phyloP scores from a whole-genome alignment of 129 eudicot genomes.

The Solidago caesia region DNA sequence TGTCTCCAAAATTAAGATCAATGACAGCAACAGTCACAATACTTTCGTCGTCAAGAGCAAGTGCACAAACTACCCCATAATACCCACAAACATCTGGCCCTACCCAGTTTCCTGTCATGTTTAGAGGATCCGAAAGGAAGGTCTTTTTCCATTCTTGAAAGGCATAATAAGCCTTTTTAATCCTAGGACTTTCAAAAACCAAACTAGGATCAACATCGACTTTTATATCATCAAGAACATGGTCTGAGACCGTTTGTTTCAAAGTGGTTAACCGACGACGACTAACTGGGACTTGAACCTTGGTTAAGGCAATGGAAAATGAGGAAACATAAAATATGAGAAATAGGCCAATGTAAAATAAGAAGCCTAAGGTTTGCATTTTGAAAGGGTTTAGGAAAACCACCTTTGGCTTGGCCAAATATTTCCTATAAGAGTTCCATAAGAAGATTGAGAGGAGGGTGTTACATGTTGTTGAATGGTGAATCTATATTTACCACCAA shows the following conservation, averaged over 20 bases:
- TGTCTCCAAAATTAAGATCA: constrained; percentile 72
- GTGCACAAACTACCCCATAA: constrained; percentile 53
- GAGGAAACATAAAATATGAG: constrained; percentile 28
- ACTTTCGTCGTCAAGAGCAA: constrained; percentile 50
- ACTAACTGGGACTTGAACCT: constrained; percentile 34
- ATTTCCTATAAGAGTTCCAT: constrained; percentile 41
- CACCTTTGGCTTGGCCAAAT: constrained; percentile 44
- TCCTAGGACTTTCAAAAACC: constrained; percentile 45
- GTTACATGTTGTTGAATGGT: constrained; percentile 22
- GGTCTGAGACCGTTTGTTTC: constrained; percentile 13
- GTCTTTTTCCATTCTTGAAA: constrained; percentile 75
- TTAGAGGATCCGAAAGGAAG: constrained; percentile 64
- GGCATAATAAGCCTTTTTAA: constrained; percentile 56
- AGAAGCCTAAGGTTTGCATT: constrained; percentile 55
- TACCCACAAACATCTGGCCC: constrained; percentile 77
- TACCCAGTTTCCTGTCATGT: constrained; percentile 60
- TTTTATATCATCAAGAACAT: constrained; percentile 31
- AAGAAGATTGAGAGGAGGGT: constrained; percentile 27
- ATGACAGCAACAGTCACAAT: constrained; percentile 53
- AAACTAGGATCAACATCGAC: constrained; percentile 29
- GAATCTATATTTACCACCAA: constrained; percentile 27
- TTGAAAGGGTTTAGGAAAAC: constrained; percentile 37
- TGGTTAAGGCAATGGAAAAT: constrained; percentile 34
- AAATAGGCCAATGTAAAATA: constrained; percentile 39
- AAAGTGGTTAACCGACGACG: constrained; percentile 38